A percentile compares a stretch with the other conserved stretches of the same genome.
These are phyloP conservation scores for Grifola frondosa DNA, from an alignment of 1,284 basidiomycete species.

Conservation along the genomic window DNA sequence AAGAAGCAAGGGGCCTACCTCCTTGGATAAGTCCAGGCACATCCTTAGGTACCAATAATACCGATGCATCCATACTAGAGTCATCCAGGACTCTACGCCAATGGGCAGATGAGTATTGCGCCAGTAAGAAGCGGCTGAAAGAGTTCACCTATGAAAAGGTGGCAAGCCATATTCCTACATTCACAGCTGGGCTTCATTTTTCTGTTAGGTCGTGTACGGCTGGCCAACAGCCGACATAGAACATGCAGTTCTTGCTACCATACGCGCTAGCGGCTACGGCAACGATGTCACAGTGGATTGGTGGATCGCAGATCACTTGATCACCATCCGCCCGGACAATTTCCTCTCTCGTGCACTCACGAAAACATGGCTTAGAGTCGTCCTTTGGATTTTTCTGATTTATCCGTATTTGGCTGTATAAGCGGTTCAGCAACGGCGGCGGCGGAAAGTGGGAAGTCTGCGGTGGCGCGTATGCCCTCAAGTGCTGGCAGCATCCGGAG, in stretches of 20 bases:
- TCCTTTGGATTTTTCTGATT: constrained; percentile 62
- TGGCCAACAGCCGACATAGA: constrained; percentile 63
- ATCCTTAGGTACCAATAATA: constrained; percentile 7
- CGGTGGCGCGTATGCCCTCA: constrained; percentile 67
- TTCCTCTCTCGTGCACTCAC: constrained; percentile 58
- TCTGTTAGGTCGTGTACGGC: constrained; percentile 54
- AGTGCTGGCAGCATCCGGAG: constrained; percentile 38
- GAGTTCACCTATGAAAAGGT: constrained; percentile 67
- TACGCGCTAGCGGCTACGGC: constrained; percentile 49
- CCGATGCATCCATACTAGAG: constrained; percentile 27
- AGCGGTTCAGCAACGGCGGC: constrained; percentile 55
- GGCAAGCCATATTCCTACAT: too few species aligned
- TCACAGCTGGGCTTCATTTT: not conserved
- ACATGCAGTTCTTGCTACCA: constrained; percentile 52
- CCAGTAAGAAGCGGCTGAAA: constrained; percentile 58
- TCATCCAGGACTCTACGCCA: constrained; percentile 56
- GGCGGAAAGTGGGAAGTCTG: constrained; percentile 70
- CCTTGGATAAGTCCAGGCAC: constrained; percentile 30
- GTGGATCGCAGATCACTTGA: constrained; percentile 38
- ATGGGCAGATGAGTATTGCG: constrained; percentile 73
- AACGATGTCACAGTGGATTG: constrained; percentile 53
- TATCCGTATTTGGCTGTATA: constrained; percentile 76
- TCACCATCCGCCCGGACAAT: constrained; percentile 65
- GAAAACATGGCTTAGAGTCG: constrained; percentile 62
- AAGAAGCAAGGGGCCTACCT: constrained; percentile 25